These are phyloP conservation scores for Sapria himalayana DNA, from an alignment of 345 rosid genomes.

Conservation along the genomic window DNA sequence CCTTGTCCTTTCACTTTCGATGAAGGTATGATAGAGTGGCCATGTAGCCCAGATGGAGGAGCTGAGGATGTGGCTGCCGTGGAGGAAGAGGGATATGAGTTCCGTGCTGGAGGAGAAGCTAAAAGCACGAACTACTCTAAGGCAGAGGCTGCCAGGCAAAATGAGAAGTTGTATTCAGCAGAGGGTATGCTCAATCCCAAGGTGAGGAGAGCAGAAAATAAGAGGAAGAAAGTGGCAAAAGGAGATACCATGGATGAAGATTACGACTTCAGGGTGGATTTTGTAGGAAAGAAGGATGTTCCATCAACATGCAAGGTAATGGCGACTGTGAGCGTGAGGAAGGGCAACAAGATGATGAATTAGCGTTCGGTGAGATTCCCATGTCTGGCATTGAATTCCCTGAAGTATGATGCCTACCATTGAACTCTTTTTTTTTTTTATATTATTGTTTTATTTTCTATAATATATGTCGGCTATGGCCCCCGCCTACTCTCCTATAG, in stretches of 20 bases:
- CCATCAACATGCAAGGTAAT: conserved; percentile 29
- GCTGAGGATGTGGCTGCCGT: conserved; percentile 10
- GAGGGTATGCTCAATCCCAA: conserved; percentile 63
- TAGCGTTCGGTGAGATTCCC: conserved; percentile 19
- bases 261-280: conserved; percentile 68
- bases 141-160: conserved; percentile 34
- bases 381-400: conserved; percentile 28
- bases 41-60: too few species aligned
- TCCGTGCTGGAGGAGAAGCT: conserved; percentile 19
- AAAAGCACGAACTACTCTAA: conserved; percentile 13
- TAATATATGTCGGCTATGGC: too few species aligned
- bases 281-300: conserved; percentile 19
- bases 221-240: conserved; percentile 43
- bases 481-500: too few species aligned
- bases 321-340: conserved; percentile 12
- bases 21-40: conserved; percentile 65
- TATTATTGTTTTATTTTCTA: too few species aligned
- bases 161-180: conserved; percentile 41
- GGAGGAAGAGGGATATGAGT: conserved; percentile 25
- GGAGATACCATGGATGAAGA: conserved; percentile 35
- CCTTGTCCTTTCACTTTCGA: conserved; percentile 42
- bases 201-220: conserved; percentile 54
- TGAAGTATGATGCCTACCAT: conserved; percentile 19
- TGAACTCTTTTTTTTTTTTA: too few species aligned
- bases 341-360: conserved; percentile 10